Percentiles rank a stretch among this genome's conserved stretches.
phyloP scores from a whole-genome alignment of 495 filamentous ascomycete genomes.

The Hyaloscypha hepaticicola region DNA sequence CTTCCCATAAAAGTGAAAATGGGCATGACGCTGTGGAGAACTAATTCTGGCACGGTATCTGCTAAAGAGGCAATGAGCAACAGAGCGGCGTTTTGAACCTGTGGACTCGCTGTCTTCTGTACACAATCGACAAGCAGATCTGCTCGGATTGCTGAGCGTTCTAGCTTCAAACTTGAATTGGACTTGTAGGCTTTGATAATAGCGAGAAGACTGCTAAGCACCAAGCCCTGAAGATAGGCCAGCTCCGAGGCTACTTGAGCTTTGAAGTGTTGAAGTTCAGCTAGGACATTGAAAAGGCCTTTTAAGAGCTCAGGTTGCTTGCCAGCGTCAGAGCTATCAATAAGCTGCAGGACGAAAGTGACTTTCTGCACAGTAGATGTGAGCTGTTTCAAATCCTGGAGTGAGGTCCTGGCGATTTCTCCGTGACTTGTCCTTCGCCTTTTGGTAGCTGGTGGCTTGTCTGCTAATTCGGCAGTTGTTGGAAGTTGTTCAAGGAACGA shows the following conservation, averaged over 20 bases:
- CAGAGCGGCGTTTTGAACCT: conserved; percentile 87
- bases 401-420: conserved; percentile 45
- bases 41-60: conserved; percentile 77
- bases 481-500: conserved; percentile 69
- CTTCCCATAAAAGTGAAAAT: conserved; percentile 98
- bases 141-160: conserved; percentile 71
- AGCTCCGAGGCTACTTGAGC: conserved; percentile 69
- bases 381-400: conserved; percentile 48
- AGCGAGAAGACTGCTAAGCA: conserved; percentile 70
- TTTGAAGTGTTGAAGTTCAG: conserved; percentile 80
- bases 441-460: conserved; percentile 66
- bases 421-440: conserved; percentile 70
- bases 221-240: conserved; percentile 79
- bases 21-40: conserved; percentile 96
- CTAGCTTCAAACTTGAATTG: conserved; percentile 59
- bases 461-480: conserved; percentile 59
- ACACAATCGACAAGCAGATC: conserved; percentile 91
- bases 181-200: conserved; percentile 75
- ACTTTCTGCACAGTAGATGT: conserved; percentile 65
- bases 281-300: conserved; percentile 75
- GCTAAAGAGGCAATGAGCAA: conserved; percentile 85
- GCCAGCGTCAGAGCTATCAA: conserved; percentile 73
- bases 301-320: conserved; percentile 70
- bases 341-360: conserved; percentile 83
- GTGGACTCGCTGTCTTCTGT: conserved; percentile 79